Conservation (phyloP, 495 filamentous ascomycete species). For the Hypomontagnella monticulosa region DNA sequence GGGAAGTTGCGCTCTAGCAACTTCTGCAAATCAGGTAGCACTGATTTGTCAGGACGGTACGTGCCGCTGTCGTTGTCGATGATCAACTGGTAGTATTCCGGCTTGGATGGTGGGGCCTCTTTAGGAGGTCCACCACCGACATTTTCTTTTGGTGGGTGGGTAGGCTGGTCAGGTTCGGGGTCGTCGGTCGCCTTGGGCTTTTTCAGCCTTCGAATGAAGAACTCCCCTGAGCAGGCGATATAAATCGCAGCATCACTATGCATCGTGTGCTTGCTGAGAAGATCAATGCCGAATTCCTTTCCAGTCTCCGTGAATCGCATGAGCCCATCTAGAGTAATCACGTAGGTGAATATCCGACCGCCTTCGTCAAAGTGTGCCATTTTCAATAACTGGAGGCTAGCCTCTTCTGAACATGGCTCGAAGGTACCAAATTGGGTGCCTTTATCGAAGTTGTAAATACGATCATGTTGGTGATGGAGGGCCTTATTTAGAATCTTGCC, state of each 20-base stretch:
- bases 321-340: conserved; percentile 85
- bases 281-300: conserved; percentile 91
- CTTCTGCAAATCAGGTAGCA: conserved; percentile 72
- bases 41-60: conserved; percentile 82
- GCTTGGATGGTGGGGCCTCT: conserved; percentile 62
- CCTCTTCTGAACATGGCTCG: conserved; percentile 62
- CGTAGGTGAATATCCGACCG: conserved; percentile 88
- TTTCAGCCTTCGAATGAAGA: conserved; percentile 79
- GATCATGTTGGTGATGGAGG: conserved; percentile 87
- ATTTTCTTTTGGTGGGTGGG: conserved; percentile 39
- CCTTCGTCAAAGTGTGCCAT: conserved; percentile 88
- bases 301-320: conserved; percentile 94
- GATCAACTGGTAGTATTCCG: conserved; percentile 79
- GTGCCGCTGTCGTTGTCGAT: conserved; percentile 97
- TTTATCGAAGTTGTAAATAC: conserved; percentile 87
- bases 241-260: conserved; percentile 90
- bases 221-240: conserved; percentile 91
- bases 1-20: conserved; percentile 78
- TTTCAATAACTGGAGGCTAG: conserved; percentile 81
- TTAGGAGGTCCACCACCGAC: conserved; percentile 51
- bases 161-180: conserved; percentile 34
- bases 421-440: conserved; percentile 72
- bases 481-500: conserved; percentile 83
- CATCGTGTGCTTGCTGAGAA: conserved; percentile 94
- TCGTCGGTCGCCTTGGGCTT: conserved; percentile 33